Percentiles rank a stretch among this genome's conserved stretches.
These are phyloP conservation scores for Coniochaeta pulveracea DNA, from an alignment of 2,329 filamentous ascomycete species.

Conservation along the genomic window DNA sequence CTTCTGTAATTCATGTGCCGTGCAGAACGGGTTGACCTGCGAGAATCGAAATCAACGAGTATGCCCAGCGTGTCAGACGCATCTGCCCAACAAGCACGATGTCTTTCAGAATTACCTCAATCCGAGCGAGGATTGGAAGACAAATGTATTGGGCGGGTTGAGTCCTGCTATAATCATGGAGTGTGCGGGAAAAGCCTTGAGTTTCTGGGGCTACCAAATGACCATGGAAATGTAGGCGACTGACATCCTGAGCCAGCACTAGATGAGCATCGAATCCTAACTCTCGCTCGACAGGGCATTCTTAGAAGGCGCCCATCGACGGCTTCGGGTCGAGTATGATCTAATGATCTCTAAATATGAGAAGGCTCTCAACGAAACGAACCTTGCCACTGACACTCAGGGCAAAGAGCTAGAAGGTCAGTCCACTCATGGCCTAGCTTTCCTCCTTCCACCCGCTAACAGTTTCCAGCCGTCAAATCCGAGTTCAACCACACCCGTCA, in stretches of 20 bases:
- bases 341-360: conserved; percentile 25
- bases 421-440: neutral
- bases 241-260: conserved; percentile 3
- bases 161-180: conserved; percentile 77
- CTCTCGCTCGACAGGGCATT: neutral
- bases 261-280: neutral
- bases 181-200: conserved; percentile 66
- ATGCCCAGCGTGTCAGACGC: conserved; percentile 68
- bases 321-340: neutral
- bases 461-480: conserved; percentile 35
- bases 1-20: conserved; percentile 69
- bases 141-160: conserved; percentile 71
- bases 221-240: conserved; percentile 74
- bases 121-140: conserved; percentile 83
- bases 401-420: conserved; percentile 53
- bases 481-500: conserved; percentile 53
- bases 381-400: conserved; percentile 56
- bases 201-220: conserved; percentile 81
- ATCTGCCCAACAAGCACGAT: conserved; percentile 62
- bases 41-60: conserved; percentile 34
- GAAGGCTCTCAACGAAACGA: conserved; percentile 63
- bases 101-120: conserved; percentile 60
- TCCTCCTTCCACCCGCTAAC: neutral
- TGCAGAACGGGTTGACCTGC: conserved; percentile 48
- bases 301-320: neutral